Evolutionary conservation across 257 asterid species (phyloP).

Genomic region (Plantago ovata): DNA sequence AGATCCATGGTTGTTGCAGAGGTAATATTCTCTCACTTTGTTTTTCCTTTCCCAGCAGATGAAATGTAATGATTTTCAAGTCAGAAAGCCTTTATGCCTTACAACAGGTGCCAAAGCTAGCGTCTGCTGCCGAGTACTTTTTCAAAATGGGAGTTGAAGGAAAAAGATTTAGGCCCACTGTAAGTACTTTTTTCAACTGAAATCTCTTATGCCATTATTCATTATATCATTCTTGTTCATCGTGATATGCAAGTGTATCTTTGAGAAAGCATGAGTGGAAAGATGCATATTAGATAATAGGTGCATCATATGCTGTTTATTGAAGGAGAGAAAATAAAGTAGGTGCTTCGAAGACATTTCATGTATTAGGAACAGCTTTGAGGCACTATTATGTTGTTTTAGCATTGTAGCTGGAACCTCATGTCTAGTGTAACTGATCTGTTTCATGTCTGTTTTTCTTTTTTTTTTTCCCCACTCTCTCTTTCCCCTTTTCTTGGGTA

Average conservation of each 20-base stretch:
- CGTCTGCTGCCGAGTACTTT: conserved; percentile 95
- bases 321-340: no score
- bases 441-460: no score
- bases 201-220: background rate
- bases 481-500: no score
- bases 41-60: conserved; percentile 16
- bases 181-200: conserved; percentile 34
- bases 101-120: conserved; percentile 94
- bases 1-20: conserved; percentile 96
- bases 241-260: background rate
- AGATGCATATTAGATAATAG: background rate
- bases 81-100: conserved; percentile 18
- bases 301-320: no score
- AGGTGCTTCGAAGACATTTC: no score
- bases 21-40: conserved; percentile 42
- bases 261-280: conserved; percentile 10
- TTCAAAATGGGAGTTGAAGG: conserved; percentile 94
- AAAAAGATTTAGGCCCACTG: conserved; percentile 96
- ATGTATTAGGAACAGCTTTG: no score
- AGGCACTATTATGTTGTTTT: no score
- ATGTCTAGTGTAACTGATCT: no score
- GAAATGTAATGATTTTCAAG: conserved; percentile 15
- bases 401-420: no score
- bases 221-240: background rate
- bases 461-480: no score